Base-by-base conservation (phyloP, 306 rosid species). In the Vicia villosa region DNA sequence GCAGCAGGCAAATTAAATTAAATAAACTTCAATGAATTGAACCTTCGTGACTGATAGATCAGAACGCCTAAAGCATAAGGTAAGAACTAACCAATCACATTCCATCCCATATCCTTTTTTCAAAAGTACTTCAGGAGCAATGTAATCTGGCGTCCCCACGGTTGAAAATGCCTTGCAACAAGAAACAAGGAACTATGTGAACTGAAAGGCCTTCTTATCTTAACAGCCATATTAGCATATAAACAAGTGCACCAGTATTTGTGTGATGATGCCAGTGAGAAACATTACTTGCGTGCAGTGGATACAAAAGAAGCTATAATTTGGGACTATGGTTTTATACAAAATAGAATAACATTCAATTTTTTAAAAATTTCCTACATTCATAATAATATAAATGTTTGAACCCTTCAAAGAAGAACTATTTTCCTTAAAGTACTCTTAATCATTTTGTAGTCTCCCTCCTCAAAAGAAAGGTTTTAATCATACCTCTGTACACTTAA, bases 21-120 rank as follows among this genome's bases (percentile, higher is more conserved):
- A 65, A 70, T n/a, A 56, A 42, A 62, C 10, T 12, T 63, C 42
- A 68, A 66, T 0, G 16, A 66, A 70, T 70, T 47, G 10, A 66
- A 70, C 68, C 72, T 62, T 56, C 45, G 21, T 42, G 34, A 76
- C 42, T 56, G 45, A 49, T 36, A 65, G 38, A 79, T 68, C 17
- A 21, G n/a, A 72, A 34, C 20, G 60, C 49, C 66, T 57, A 74
- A 74, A 84, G 47, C 43, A 57, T 38, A 45, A 70, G 45, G 63
- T 58, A 66, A 73, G 80, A 72, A 82, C 97, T 83, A 74, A 94
- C 98, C 98, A 94, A 80, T 94, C 98, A 36, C 98, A 94, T 82
- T 94, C 98, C 97, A 94, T 94, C 72, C 98, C 98, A 78, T 94
- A 94, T 88, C 98, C 98, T 75, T 94, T 94, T 74, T 94, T 94